Evolutionary conservation across 331 rosid genomes (phyloP), one percentile per base, ranked within the genome.

Genomic region (Telfairia occidentalis): DNA sequence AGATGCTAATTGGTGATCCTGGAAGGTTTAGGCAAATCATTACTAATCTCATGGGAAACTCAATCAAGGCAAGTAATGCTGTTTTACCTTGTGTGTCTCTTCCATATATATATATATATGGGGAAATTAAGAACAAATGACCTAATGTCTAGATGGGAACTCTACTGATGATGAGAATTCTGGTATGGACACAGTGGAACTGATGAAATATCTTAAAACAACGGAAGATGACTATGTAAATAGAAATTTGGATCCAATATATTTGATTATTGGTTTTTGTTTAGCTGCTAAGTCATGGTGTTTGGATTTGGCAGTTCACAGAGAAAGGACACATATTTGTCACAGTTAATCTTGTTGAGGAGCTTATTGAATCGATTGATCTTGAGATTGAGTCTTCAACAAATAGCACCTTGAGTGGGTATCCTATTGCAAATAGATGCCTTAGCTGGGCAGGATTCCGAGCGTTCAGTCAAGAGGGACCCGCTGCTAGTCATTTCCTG

Each of bases 321-420:
- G 96, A 90, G 72, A 85, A 84, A 67, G 97, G 98, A 35, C 98
- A 92, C 87, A 90, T 92, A 71, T 89, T 89, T 55, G 96, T 92
- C 82, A 92, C 91, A 3, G 84, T 92, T 79, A 87, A 92, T 84
- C 90, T 89, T 60, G 96, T 90, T 0, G 89, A 90, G 83, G 97
- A 92, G 86, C 78, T 92, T 77, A 81, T 86, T 2, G 81, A 78
- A 63, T 86, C 84, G 2, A 87, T 87, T 18, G 92, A 86, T 64
- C 92, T 86, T 38, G 95, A 92, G 81, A 79, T 80, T 4, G 92
- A 85, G 78, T 85, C 90, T 9, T 84, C 82, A 50, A 48, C 83
- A 45, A 77, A 77, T 57, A 85, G 82, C 80, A 92, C 98, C 23
- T 86, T 92, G 85, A 92, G 96, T 74, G 90, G 92, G 65, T 89